Conservation (phyloP, 306 rosid genomes). For the Arachis stenosperma region DNA sequence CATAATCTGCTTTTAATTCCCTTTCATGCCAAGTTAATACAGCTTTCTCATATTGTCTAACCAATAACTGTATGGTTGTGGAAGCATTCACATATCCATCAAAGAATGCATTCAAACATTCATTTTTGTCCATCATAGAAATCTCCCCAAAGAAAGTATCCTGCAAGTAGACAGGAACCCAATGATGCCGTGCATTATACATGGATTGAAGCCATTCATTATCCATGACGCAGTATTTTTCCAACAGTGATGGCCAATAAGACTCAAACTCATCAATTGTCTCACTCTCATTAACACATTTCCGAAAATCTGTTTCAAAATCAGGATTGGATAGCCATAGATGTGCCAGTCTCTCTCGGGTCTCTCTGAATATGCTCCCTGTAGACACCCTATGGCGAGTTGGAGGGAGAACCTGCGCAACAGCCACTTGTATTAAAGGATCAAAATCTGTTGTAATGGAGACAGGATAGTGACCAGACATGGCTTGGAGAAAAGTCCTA, state of each 20-base stretch:
- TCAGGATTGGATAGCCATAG: constrained; percentile 64
- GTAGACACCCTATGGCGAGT: constrained; percentile 74
- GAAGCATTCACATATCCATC: constrained; percentile 77
- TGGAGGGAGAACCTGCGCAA: constrained; percentile 68
- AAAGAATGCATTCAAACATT: constrained; percentile 61
- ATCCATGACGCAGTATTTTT: constrained; percentile 66
- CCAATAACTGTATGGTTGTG: constrained; percentile 72
- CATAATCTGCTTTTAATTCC: constrained; percentile 82
- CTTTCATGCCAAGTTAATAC: constrained; percentile 73
- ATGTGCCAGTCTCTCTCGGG: constrained; percentile 62
- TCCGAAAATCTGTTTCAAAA: constrained; percentile 65
- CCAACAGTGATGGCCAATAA: constrained; percentile 70
- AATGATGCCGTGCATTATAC: constrained; percentile 69
- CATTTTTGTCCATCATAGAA: constrained; percentile 53
- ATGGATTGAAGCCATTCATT: constrained; percentile 89
- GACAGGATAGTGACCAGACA: constrained; percentile 71
- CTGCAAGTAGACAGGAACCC: constrained; percentile 81
- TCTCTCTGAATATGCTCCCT: constrained; percentile 70
- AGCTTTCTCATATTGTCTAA: constrained; percentile 83
- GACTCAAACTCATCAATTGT: constrained; percentile 78
- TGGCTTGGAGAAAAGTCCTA: constrained; percentile 79
- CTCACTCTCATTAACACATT: constrained; percentile 64
- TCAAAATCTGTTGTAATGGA: constrained; percentile 81
- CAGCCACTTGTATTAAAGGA: constrained; percentile 65
- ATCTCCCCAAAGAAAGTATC: constrained; percentile 79